Evolutionary conservation across 257 asterid genomes (phyloP).

Genomic region (Prunella vulgaris): DNA sequence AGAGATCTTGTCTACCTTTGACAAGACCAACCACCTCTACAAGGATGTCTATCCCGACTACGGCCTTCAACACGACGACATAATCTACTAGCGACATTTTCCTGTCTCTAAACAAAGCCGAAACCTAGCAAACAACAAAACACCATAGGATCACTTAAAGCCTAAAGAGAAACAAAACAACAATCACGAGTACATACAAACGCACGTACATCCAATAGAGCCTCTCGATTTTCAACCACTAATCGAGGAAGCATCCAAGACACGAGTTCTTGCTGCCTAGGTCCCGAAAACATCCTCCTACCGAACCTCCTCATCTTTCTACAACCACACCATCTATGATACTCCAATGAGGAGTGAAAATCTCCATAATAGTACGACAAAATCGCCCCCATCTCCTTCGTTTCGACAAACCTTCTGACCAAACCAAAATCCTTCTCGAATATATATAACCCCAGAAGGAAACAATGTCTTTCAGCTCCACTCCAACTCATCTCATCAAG

Average conservation of each 20-base stretch:
- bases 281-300: not conserved
- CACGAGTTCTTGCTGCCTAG: not conserved
- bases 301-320: not conserved
- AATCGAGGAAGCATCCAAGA: not conserved
- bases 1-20: not conserved
- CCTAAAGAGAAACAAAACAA: not conserved
- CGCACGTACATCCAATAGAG: not conserved
- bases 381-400: not conserved
- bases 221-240: not conserved
- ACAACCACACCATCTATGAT: not conserved
- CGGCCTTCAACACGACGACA: not conserved
- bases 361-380: not conserved
- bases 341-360: not conserved
- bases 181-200: not conserved
- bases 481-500: not conserved
- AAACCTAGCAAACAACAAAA: not conserved
- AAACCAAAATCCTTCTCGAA: not conserved
- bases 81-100: not conserved
- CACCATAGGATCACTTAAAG: not conserved
- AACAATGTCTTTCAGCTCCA: not conserved
- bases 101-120: not conserved
- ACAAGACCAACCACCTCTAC: not conserved
- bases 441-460: not conserved
- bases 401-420: not conserved
- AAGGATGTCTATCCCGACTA: not conserved